phyloP scores from a whole-genome alignment of 306 rosid species.

The Dryas octopetala region DNA sequence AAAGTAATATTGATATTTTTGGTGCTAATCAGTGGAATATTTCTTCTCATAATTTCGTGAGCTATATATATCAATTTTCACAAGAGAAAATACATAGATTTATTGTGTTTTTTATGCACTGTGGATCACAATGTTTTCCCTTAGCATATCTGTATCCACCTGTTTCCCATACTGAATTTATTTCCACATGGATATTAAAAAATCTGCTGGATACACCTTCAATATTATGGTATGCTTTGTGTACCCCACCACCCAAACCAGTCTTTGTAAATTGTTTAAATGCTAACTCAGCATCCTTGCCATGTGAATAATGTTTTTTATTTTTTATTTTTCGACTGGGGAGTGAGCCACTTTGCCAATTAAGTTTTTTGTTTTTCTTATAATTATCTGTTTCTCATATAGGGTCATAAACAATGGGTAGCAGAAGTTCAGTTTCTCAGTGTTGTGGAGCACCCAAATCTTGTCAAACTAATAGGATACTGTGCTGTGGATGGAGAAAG shows the following conservation, averaged over 20 bases:
- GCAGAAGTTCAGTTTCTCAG: constrained; percentile 87
- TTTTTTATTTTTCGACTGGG: neutral
- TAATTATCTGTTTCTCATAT: neutral
- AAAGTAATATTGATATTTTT: too few species aligned
- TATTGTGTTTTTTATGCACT: neutral
- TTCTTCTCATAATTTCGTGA: neutral
- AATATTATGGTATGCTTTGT: too few species aligned
- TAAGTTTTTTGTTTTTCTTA: neutral
- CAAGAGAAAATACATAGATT: neutral
- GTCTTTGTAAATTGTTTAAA: neutral
- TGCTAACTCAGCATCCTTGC: neutral
- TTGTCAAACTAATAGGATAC: constrained; percentile 76
- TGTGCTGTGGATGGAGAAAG: constrained; percentile 79
- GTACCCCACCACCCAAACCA: too few species aligned
- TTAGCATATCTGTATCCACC: neutral
- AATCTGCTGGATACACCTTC: too few species aligned
- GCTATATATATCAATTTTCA: too few species aligned
- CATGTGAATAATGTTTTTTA: too few species aligned
- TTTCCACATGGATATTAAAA: too few species aligned
- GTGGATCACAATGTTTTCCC: neutral
- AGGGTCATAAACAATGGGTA: constrained; percentile 90
- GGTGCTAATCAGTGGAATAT: neutral
- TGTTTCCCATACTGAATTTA: neutral
- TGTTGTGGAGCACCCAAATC: constrained; percentile 82
- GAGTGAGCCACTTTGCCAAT: neutral